Percentiles rank a stretch among this genome's conserved stretches.
Evolutionary conservation across 2,329 filamentous ascomycete species (phyloP).

Genomic region (Chaetomium globosum): DNA sequence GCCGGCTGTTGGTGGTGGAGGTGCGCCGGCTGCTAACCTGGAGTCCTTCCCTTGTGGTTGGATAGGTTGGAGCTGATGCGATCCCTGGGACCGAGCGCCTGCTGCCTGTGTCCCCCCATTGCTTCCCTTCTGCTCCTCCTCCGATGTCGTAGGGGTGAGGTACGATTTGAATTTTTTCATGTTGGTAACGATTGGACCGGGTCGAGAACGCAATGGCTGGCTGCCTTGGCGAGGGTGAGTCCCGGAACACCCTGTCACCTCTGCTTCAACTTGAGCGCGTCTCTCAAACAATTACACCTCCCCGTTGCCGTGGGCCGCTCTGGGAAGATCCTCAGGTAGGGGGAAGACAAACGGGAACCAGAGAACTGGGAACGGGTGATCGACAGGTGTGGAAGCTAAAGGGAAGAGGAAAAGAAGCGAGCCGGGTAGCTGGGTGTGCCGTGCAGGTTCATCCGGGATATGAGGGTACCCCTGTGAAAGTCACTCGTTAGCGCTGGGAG

Average conservation of each 20-base stretch:
- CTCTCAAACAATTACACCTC: background rate
- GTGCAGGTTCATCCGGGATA: conserved; percentile 9
- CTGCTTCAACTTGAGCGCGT: conserved; percentile 7
- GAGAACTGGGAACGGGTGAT: conserved; percentile 14
- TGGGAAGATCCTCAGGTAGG: conserved; percentile 5
- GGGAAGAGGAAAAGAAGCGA: conserved; percentile 8
- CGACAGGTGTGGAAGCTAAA: conserved; percentile 11
- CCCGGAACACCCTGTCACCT: conserved; percentile 26
- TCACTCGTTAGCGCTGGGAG: conserved; percentile 1
- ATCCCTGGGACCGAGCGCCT: conserved; percentile 7
- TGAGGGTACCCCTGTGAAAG: conserved; percentile 2
- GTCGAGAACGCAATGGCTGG: background rate
- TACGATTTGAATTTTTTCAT: conserved; percentile 35
- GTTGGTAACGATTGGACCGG: conserved; percentile 24
- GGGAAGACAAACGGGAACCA: conserved; percentile 3
- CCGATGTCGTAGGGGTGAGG: conserved; percentile 23
- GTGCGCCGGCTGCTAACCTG: background rate
- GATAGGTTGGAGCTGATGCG: conserved; percentile 28
- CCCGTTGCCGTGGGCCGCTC: conserved; percentile 6
- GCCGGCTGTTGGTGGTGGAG: conserved; percentile 19
- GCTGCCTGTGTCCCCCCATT: conserved; percentile 13
- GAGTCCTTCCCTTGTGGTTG: conserved; percentile 8
- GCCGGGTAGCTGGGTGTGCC: conserved; percentile 2
- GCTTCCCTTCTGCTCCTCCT: conserved; percentile 15
- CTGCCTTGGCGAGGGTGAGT: conserved; percentile 19